A percentile compares a stretch with the other conserved stretches of the same genome.
phyloP scores from a whole-genome alignment of 768 basidiomycete genomes.

The Ramaria sp. region DNA sequence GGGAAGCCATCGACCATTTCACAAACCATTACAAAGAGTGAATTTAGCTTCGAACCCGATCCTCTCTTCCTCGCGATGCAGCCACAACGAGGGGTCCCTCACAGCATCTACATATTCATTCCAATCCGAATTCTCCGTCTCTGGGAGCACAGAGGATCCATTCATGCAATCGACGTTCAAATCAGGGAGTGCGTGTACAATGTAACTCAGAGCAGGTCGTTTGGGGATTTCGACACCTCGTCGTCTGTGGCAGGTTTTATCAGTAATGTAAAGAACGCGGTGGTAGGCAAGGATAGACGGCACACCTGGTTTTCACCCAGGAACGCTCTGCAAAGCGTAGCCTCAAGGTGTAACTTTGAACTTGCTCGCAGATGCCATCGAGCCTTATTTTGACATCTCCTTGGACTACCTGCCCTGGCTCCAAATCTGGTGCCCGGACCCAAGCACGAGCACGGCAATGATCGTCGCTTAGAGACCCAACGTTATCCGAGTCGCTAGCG shows the following conservation, averaged over 20 bases:
- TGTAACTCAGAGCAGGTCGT: neutral
- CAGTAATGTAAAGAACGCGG: neutral
- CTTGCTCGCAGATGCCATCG: neutral
- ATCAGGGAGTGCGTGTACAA: too few species aligned
- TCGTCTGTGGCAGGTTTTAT: neutral
- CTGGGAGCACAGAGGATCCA: too few species aligned
- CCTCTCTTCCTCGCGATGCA: neutral
- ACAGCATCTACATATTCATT: neutral
- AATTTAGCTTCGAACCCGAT: neutral
- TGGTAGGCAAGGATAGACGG: neutral
- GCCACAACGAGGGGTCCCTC: neutral
- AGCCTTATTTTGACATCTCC: neutral
- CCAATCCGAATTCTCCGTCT: neutral
- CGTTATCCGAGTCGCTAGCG: too few species aligned
- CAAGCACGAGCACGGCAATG: neutral
- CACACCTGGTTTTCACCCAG: neutral
- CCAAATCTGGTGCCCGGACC: slow-evolving; percentile 5
- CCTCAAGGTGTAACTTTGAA: neutral
- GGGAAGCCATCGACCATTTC: neutral
- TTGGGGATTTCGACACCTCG: neutral
- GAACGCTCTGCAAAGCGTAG: neutral
- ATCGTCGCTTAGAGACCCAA: too few species aligned
- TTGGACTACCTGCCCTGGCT: neutral
- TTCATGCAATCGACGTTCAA: too few species aligned
- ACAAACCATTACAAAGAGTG: neutral